Conservation (phyloP, 371 early-diverging fungal genomes). For the Entomophthora muscae region DNA sequence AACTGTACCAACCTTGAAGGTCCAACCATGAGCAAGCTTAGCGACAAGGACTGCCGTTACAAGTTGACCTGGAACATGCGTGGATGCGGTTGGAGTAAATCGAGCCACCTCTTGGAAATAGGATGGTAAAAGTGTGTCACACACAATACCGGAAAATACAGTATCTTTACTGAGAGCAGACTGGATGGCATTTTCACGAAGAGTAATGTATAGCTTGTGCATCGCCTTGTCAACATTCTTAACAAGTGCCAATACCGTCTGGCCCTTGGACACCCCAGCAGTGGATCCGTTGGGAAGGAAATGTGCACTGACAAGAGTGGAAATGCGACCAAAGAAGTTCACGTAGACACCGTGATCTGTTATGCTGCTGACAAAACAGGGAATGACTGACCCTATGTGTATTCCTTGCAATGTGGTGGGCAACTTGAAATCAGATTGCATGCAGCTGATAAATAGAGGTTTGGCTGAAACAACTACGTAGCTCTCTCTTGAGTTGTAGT, state of each 20-base stretch:
- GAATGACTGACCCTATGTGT: too few relatives aligned
- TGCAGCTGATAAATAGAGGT: too few relatives aligned
- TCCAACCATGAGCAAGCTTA: background rate
- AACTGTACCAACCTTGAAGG: background rate
- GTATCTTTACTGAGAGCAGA: background rate
- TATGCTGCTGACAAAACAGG: background rate
- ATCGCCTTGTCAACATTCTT: background rate
- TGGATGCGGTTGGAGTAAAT: background rate
- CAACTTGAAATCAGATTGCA: too few relatives aligned
- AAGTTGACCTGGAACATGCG: background rate
- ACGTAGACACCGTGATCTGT: background rate
- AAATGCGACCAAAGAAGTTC: background rate
- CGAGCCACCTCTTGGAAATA: background rate
- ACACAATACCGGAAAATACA: background rate
- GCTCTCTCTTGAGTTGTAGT: too few relatives aligned
- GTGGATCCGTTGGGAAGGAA: background rate
- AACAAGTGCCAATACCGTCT: background rate
- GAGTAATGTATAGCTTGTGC: too few relatives aligned
- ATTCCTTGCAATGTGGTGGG: too few relatives aligned
- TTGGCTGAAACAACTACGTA: too few relatives aligned
- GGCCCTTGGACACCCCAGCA: background rate
- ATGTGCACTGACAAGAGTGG: background rate
- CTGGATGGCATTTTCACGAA: too few relatives aligned
- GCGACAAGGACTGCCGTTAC: background rate
- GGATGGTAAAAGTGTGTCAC: background rate